phyloP scores from a whole-genome alignment of 208 protist species.

The Herpetomonas samuelpessoai region DNA sequence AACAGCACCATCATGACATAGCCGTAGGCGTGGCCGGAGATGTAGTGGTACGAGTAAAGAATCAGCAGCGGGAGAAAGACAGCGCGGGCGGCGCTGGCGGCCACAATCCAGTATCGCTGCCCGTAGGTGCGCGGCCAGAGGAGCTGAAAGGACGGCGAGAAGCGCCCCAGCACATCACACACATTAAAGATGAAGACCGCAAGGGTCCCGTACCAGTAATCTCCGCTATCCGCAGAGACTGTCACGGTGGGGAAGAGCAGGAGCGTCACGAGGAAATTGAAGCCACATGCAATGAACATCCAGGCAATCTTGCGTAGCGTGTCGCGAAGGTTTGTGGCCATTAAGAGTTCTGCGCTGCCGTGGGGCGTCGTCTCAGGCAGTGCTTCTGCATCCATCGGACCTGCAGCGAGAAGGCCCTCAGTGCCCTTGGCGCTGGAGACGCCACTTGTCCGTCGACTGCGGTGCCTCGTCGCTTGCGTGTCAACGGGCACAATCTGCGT shows the following conservation, averaged over 20 bases:
- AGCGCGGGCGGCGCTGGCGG: conserved; percentile 30
- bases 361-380: conserved; percentile 3
- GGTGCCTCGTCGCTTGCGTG: too few species aligned
- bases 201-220: conserved; percentile 60
- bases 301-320: conserved; percentile 21
- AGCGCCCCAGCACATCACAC: conserved; percentile 44
- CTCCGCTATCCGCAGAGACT: conserved; percentile 29
- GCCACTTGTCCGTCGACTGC: too few species aligned
- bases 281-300: conserved; percentile 38
- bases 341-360: conserved; percentile 18
- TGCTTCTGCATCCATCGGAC: too few species aligned
- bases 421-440: not conserved
- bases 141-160: conserved; percentile 33
- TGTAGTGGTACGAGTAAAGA: conserved; percentile 52
- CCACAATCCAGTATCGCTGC: conserved; percentile 37
- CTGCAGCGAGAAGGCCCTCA: too few species aligned
- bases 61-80: conserved; percentile 58
- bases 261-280: conserved; percentile 57
- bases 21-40: conserved; percentile 35
- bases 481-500: not conserved
- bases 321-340: conserved; percentile 13
- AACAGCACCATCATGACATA: conserved; percentile 57
- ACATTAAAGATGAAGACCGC: conserved; percentile 62
- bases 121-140: conserved; percentile 30
- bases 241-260: conserved; percentile 56